Percentiles rank a stretch among this genome's conserved stretches.
phyloP scores from a whole-genome alignment of 495 filamentous ascomycete species.

The Aspergillus cristatus region DNA sequence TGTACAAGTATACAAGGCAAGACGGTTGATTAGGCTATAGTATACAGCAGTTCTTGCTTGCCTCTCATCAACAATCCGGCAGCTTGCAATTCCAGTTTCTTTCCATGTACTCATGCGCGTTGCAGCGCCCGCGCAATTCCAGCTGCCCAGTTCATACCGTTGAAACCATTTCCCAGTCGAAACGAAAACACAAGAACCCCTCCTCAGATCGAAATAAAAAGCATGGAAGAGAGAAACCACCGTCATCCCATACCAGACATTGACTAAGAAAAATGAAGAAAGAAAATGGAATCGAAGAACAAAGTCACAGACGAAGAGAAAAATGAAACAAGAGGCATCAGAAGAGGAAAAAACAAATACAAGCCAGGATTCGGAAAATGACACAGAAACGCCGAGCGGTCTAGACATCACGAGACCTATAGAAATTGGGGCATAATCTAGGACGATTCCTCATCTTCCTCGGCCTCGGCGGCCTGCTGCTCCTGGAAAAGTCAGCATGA shows the following conservation, averaged over 20 bases:
- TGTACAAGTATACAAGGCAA: conserved; percentile 1
- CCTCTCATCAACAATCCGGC: conserved; percentile 7
- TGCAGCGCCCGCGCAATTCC: no score
- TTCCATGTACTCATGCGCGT: conserved; percentile 9
- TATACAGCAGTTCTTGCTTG: conserved; percentile 15
- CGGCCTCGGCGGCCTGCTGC: conserved; percentile 34
- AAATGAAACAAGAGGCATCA: conserved; percentile 15
- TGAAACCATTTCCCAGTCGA: conserved; percentile 24
- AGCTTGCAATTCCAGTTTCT: conserved; percentile 2
- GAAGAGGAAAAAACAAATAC: conserved; percentile 14
- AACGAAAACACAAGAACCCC: conserved; percentile 11
- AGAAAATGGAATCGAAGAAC: conserved; percentile 4
- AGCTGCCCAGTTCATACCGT: conserved; percentile 12
- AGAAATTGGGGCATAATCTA: conserved; percentile 19
- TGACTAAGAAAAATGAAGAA: conserved; percentile 13
- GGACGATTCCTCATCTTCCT: conserved; percentile 46
- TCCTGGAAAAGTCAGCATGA: conserved; percentile 14
- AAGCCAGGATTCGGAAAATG: conserved; percentile 20
- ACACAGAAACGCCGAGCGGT: conserved; percentile 28
- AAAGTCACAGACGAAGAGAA: conserved; percentile 5
- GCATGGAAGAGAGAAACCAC: conserved; percentile 32
- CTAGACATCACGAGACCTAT: conserved; percentile 17
- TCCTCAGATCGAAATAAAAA: conserved; percentile 31
- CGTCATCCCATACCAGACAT: conserved; percentile 34
- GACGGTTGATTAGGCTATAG: conserved; percentile 16